Percentiles rank a stretch among this genome's conserved stretches.
These are phyloP conservation scores for Yamadazyma pseudoaaseri DNA, from an alignment of 1,139 yeast species.

Conservation along the genomic window DNA sequence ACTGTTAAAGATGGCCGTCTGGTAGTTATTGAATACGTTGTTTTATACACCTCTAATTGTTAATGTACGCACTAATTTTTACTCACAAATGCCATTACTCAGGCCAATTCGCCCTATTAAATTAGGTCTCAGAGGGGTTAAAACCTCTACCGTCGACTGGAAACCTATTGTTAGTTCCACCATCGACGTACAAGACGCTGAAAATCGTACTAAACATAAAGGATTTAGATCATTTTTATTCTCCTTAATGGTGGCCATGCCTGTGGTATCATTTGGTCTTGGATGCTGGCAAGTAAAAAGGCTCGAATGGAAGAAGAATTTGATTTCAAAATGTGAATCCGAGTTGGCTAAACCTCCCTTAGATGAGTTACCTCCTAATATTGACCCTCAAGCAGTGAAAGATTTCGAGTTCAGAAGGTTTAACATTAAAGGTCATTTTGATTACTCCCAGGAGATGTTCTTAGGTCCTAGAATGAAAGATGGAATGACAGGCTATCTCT, in stretches of 20 bases:
- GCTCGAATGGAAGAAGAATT: slow-evolving; percentile 82
- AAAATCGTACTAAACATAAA: slow-evolving; percentile 37
- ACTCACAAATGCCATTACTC: too few species aligned
- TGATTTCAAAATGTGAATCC: slow-evolving; percentile 82
- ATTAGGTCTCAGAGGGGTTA: slow-evolving; percentile 26
- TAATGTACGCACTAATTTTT: slow-evolving; percentile 3
- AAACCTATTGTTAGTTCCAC: slow-evolving; percentile 63
- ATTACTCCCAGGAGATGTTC: slow-evolving; percentile 83
- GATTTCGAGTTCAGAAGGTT: slow-evolving; percentile 85
- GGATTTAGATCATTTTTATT: slow-evolving; percentile 50
- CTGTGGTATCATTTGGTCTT: slow-evolving; percentile 76
- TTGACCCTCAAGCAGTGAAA: slow-evolving; percentile 53
- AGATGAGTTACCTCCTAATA: slow-evolving; percentile 58
- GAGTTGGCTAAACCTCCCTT: slow-evolving; percentile 72
- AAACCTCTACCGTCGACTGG: slow-evolving; percentile 83
- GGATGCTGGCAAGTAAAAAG: slow-evolving; percentile 95
- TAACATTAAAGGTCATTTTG: slow-evolving; percentile 68
- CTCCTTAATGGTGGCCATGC: slow-evolving; percentile 75
- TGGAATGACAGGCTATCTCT: slow-evolving; percentile 74
- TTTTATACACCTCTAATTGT: slow-evolving; percentile 30
- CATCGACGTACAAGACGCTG: slow-evolving; percentile 43
- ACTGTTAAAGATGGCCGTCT: slow-evolving; percentile 26
- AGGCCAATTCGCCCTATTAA: slow-evolving; percentile 3
- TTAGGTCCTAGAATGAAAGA: slow-evolving; percentile 86
- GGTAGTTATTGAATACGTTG: slow-evolving; percentile 31